Conservation (phyloP, 441 rosid genomes). For the Populus hybrid region DNA sequence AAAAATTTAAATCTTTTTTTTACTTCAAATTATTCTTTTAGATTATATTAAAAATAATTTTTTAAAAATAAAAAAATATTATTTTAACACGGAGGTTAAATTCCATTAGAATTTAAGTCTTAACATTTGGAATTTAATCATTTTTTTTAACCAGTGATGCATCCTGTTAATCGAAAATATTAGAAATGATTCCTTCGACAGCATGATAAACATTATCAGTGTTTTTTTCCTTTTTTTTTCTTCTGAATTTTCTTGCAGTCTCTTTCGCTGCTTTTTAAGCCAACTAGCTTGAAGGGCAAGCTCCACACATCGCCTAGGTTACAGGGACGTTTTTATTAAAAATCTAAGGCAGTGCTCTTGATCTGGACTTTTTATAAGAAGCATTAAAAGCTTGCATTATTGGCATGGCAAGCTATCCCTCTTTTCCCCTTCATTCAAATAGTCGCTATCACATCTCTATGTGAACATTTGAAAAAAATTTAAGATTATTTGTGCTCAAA, state of each 20-base stretch:
- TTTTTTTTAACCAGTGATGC: neutral
- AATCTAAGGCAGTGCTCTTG: no score
- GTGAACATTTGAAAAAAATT: neutral
- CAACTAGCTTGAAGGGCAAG: neutral
- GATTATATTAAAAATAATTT: no score
- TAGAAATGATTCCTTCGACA: neutral
- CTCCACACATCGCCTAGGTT: neutral
- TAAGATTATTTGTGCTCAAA: neutral
- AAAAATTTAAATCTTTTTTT: no score
- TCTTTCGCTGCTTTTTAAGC: neutral
- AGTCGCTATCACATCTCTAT: neutral
- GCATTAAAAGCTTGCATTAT: neutral
- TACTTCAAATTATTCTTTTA: no score
- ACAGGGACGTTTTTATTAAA: neutral
- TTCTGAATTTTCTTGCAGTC: neutral
- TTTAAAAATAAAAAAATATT: no score
- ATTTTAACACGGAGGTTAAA: no score
- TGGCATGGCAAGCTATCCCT: neutral
- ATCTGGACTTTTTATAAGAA: no score
- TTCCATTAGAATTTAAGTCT: no score
- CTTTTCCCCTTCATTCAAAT: neutral
- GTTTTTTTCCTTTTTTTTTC: no score
- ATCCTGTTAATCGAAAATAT: neutral
- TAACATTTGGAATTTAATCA: no score
- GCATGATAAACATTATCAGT: neutral